Evolutionary conservation across 352 stramenopile genomes (phyloP).

Genomic region (Globisporangium ultimum): DNA sequence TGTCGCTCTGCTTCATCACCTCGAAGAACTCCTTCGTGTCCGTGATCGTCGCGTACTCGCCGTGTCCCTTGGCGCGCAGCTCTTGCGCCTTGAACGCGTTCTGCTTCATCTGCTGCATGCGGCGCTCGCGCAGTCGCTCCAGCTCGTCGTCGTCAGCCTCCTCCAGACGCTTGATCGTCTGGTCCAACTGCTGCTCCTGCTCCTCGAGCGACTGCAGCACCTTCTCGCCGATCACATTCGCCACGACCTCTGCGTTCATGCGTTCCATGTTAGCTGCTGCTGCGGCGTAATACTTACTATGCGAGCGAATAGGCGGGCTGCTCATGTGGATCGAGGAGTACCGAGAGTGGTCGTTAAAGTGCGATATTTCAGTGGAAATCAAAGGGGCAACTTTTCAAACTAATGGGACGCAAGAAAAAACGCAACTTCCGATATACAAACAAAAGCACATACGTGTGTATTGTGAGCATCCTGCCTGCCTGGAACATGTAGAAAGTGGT

Average conservation of each 20-base stretch:
- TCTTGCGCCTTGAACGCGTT: conserved; percentile 69
- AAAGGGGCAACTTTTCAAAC: too few relatives aligned
- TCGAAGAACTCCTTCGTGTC: conserved; percentile 96
- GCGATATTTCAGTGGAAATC: not conserved
- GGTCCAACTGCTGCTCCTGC: conserved; percentile 81
- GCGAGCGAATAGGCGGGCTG: too few relatives aligned
- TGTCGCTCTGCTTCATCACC: conserved; percentile 89
- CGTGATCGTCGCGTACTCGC: conserved; percentile 86
- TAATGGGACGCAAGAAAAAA: too few relatives aligned
- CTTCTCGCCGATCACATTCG: conserved; percentile 80
- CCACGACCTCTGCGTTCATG: conserved; percentile 72
- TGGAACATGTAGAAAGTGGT: conserved; percentile 12
- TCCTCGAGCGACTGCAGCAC: conserved; percentile 86
- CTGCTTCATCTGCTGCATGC: conserved; percentile 72
- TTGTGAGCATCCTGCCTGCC: not conserved
- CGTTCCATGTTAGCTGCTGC: conserved; percentile 34
- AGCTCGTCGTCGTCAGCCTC: conserved; percentile 87
- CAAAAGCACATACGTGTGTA: conserved; percentile 2
- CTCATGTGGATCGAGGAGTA: too few relatives aligned
- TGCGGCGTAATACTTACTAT: not conserved
- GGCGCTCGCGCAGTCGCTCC: conserved; percentile 81
- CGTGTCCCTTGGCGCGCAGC: conserved; percentile 76
- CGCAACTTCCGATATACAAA: not conserved
- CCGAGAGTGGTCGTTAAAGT: not conserved
- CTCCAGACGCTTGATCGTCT: conserved; percentile 82